Evolutionary conservation across 2,329 filamentous ascomycete species (phyloP).

Genomic region (Talaromyces verruculosus): DNA sequence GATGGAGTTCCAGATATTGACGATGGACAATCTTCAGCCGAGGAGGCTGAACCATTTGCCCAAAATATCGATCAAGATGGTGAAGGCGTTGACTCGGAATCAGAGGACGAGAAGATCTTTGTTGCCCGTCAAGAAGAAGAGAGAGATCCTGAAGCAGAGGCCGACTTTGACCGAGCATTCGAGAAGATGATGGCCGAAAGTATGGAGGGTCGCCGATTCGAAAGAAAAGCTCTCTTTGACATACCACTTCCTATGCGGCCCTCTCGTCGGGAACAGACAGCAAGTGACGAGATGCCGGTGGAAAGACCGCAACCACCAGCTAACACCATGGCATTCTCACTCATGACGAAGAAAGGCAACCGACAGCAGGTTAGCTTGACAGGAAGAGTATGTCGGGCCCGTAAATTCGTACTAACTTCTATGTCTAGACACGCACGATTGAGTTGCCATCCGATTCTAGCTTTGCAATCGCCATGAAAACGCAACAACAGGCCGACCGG

Average conservation of each 20-base stretch:
- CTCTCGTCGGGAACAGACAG: constrained; percentile 58
- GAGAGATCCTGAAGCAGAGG: constrained; percentile 88
- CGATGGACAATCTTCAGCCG: constrained; percentile 55
- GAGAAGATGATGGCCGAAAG: constrained; percentile 99
- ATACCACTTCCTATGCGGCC: constrained; percentile 91
- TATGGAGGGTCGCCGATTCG: constrained; percentile 90
- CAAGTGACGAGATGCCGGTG: constrained; percentile 40
- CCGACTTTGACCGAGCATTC: constrained; percentile 96
- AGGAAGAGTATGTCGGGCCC: background rate
- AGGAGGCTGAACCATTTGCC: constrained; percentile 49
- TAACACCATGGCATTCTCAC: constrained; percentile 90
- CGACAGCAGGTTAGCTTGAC: constrained; percentile 71
- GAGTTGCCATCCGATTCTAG: constrained; percentile 83
- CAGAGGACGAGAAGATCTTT: constrained; percentile 84
- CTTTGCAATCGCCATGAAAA: constrained; percentile 95
- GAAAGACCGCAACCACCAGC: constrained; percentile 33
- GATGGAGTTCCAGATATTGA: constrained; percentile 56
- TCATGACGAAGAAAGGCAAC: constrained; percentile 94
- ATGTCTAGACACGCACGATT: constrained; percentile 75
- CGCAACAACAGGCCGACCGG: constrained; percentile 87
- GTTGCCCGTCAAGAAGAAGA: constrained; percentile 89
- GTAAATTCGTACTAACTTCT: background rate
- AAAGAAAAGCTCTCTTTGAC: constrained; percentile 91
- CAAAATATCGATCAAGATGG: constrained; percentile 49
- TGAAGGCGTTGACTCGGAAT: constrained; percentile 63